Conservation (phyloP, 805 yeast genomes). For the Myxozyma vanderwaltii region DNA sequence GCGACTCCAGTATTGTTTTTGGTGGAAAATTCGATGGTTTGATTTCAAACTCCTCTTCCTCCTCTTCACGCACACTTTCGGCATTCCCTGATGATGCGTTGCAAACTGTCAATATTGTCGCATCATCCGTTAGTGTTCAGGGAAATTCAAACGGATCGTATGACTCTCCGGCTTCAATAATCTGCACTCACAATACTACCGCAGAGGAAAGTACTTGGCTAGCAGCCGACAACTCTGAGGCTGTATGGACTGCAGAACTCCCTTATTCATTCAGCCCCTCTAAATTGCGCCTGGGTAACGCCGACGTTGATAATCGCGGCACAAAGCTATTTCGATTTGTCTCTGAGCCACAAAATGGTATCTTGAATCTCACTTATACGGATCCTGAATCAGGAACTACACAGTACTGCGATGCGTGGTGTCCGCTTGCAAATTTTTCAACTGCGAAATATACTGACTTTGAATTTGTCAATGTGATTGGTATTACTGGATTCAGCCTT, state of each 20-base stretch:
- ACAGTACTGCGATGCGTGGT: conserved; percentile 79
- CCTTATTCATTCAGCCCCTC: conserved; percentile 65
- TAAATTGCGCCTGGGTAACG: conserved; percentile 68
- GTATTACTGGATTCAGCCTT: conserved; percentile 62
- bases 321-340: conserved; percentile 66
- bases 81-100: background rate
- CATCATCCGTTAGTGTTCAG: conserved; percentile 52
- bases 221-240: conserved; percentile 51
- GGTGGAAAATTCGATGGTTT: conserved; percentile 73
- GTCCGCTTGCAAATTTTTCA: conserved; percentile 61
- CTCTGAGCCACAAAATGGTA: conserved; percentile 79
- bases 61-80: background rate
- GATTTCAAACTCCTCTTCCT: conserved; percentile 52
- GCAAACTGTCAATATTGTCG: conserved; percentile 64
- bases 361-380: conserved; percentile 85
- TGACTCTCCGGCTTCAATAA: conserved; percentile 43
- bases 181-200: conserved; percentile 35
- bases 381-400: conserved; percentile 68
- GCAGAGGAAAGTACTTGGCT: conserved; percentile 52
- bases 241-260: conserved; percentile 65
- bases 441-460: conserved; percentile 71
- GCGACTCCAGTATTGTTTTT: conserved; percentile 60
- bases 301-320: conserved; percentile 50
- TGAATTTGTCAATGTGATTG: conserved; percentile 69
- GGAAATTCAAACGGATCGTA: conserved; percentile 45